Evolutionary conservation across 495 filamentous ascomycete genomes (phyloP), one percentile per base, ranked within the genome.

Genomic region (Sporormia fimetaria): DNA sequence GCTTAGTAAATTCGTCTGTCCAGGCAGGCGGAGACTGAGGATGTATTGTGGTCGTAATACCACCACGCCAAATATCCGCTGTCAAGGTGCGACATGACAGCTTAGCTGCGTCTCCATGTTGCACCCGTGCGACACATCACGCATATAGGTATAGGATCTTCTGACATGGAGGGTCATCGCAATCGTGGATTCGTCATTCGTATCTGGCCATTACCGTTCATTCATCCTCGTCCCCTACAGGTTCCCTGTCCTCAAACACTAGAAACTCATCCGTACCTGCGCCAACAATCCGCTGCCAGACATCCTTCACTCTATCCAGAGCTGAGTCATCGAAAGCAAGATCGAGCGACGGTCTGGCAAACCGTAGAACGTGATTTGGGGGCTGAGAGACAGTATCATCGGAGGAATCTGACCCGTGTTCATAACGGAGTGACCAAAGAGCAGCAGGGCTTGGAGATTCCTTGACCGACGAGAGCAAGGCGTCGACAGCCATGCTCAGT

Each of bases 271-370:
- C 41, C 6, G 23, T 49, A 16, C 43, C 41, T n/a, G 43, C 51
- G 21, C 52, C 52, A 30, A 54, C 32, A 22, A 58, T 48, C 23
- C 32, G 40, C 40, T 44, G 32, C 55, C 55, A 58, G 9, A 38
- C 35, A 11, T 32, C 26, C 33, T 53, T 49, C 3, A 58, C 52
- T 2, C 44, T 5, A 7, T 53, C 44, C 3, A 58, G 21, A 12
- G 51, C 32, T 6, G 36, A 32, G 27, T 56, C 55, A 22, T 56
- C 52, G 21, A 53, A 56, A 7, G 52, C 49, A 3, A 47, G 44
- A 53, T 56, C 55, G n/a, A 37, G 21, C 6, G 39, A 30, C 9
- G 40, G 4, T 10, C 38, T 30, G 2, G 35, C 17, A 20, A 44
- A 49, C 14, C 31, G 21, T 5, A 45, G 16, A n/a, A 37, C 22